Evolutionary conservation across 106 monocot species (phyloP).

Genomic region (Allium sativum): DNA sequence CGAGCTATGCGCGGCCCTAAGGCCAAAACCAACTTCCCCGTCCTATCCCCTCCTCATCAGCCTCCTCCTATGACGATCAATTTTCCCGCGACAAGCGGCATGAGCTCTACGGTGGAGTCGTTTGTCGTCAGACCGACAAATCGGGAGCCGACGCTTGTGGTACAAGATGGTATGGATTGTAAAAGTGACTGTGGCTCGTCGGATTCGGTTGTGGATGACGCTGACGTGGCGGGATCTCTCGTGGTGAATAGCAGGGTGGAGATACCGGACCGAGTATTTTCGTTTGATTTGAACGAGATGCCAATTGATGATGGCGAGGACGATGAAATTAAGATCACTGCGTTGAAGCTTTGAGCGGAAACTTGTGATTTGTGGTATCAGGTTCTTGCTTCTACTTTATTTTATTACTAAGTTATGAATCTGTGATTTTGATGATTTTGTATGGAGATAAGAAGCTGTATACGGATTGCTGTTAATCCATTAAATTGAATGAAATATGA

Average conservation of each 20-base stretch:
- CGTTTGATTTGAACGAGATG: constrained; percentile 39
- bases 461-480: too few species aligned
- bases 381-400: too few species aligned
- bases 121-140: constrained; percentile 7
- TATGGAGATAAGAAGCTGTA: too few species aligned
- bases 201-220: constrained; percentile 41
- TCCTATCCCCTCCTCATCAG: not conserved
- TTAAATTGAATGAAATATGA: too few species aligned
- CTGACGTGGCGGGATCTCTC: constrained; percentile 11
- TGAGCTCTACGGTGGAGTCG: constrained; percentile 28
- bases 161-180: constrained; percentile 20
- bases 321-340: not conserved
- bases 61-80: not conserved
- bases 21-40: constrained; percentile 55
- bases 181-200: constrained; percentile 56
- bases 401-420: too few species aligned
- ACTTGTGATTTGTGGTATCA: too few species aligned
- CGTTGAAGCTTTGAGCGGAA: not conserved
- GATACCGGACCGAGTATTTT: not conserved
- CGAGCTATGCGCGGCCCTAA: constrained; percentile 41
- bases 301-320: constrained; percentile 11
- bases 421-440: too few species aligned
- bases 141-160: not conserved
- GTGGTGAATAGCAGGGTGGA: constrained; percentile 1
- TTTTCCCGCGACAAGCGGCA: constrained; percentile 20